Evolutionary conservation across 2,329 filamentous ascomycete species (phyloP).

Genomic region (Furcasterigmium sp.): DNA sequence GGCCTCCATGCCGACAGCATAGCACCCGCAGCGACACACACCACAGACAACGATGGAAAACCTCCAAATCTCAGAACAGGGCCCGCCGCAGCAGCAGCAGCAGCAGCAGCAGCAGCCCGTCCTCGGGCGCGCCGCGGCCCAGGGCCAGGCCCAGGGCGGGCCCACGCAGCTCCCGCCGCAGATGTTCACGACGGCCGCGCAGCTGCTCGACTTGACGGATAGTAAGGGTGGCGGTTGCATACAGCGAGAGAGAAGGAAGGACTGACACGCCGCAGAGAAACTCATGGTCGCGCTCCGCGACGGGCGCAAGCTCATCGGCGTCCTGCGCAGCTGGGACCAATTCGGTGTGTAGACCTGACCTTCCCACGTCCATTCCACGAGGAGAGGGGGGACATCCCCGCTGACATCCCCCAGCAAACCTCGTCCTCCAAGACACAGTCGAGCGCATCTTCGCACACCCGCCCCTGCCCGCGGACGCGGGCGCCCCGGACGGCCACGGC

Average conservation of each 20-base stretch:
- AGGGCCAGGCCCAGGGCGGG: conserved; percentile 28
- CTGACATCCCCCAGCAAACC: conserved; percentile 60
- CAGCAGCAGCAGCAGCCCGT: conserved; percentile 23
- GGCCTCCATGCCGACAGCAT: background rate
- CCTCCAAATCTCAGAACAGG: conserved; percentile 43
- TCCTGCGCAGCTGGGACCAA: conserved; percentile 94
- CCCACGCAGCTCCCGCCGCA: conserved; percentile 70
- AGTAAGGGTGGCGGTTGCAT: conserved; percentile 54
- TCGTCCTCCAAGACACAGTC: conserved; percentile 87
- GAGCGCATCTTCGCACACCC: conserved; percentile 72
- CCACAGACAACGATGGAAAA: conserved; percentile 44
- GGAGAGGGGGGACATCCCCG: too few species aligned
- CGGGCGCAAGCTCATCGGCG: conserved; percentile 87
- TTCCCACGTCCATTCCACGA: conserved; percentile 1
- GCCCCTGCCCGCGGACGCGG: conserved; percentile 24
- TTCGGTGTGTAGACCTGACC: conserved; percentile 61
- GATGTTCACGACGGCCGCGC: conserved; percentile 97
- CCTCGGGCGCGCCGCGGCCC: conserved; percentile 23
- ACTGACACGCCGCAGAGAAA: conserved; percentile 64
- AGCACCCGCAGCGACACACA: background rate
- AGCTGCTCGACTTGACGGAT: conserved; percentile 92
- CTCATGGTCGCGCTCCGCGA: conserved; percentile 87
- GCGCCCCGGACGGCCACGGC: conserved; percentile 28
- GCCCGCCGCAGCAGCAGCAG: conserved; percentile 30
- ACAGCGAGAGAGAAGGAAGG: background rate